These are phyloP conservation scores for Fraxinus quadrangulata DNA, from an alignment of 257 asterid species.

Conservation along the genomic window DNA sequence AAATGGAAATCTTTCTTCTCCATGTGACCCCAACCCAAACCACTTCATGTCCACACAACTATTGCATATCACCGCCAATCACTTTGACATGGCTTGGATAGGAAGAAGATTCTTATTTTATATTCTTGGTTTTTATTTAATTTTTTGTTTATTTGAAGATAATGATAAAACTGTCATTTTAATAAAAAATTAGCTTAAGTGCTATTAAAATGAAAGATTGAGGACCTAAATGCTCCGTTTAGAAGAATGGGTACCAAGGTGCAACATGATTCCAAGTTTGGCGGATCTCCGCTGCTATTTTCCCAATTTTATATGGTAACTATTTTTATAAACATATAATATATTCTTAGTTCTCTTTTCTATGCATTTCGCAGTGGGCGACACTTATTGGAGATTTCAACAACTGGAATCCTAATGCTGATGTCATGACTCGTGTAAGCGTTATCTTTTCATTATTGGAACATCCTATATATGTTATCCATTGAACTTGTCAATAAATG, in stretches of 20 bases:
- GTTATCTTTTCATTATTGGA: slow-evolving; percentile 11
- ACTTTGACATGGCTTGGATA: background rate
- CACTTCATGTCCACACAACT: background rate
- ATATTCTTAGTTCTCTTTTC: slow-evolving; percentile 24
- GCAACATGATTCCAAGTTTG: background rate
- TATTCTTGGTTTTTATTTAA: background rate
- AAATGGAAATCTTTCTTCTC: background rate
- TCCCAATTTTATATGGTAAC: background rate
- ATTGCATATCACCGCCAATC: background rate
- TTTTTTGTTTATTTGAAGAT: background rate
- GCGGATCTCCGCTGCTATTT: background rate
- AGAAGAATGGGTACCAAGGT: background rate
- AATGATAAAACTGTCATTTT: background rate
- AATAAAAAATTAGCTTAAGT: background rate
- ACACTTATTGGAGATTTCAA: slow-evolving; percentile 96
- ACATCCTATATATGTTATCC: background rate
- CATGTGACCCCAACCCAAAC: background rate
- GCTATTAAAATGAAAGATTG: background rate
- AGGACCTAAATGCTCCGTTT: background rate
- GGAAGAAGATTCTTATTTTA: background rate
- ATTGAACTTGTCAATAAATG: no score
- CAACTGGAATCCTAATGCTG: slow-evolving; percentile 94
- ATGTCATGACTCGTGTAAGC: slow-evolving; percentile 84
- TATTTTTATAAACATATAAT: background rate
- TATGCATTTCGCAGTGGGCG: slow-evolving; percentile 64